These are phyloP conservation scores for Erodium moschatum DNA, from an alignment of 441 rosid genomes.

Conservation along the genomic window DNA sequence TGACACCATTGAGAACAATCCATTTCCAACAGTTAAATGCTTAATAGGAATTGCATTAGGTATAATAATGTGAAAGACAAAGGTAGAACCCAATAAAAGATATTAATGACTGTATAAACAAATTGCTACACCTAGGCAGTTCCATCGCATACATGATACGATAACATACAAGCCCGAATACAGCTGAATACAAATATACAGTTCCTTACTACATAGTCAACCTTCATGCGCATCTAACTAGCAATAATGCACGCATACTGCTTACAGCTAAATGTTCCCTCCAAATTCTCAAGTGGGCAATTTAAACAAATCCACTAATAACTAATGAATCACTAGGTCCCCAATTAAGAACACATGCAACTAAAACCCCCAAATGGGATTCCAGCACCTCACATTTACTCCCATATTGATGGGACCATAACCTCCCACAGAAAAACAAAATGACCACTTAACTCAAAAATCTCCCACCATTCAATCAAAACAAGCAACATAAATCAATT, in stretches of 20 bases:
- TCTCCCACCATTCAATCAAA: neutral
- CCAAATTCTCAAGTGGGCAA: neutral
- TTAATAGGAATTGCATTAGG: neutral
- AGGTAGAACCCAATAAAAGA: neutral
- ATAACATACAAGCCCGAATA: neutral
- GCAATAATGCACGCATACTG: neutral
- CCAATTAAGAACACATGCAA: neutral
- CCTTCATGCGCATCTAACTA: neutral
- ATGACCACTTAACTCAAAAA: neutral
- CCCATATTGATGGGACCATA: neutral
- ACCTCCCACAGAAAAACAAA: neutral
- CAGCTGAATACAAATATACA: neutral
- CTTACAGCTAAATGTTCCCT: slow-evolving; percentile 3
- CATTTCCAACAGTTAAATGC: neutral
- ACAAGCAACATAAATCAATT: neutral
- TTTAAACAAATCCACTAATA: neutral
- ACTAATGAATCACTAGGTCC: neutral
- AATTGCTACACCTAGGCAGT: neutral
- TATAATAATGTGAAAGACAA: neutral
- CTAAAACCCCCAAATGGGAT: neutral
- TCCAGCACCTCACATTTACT: slow-evolving; percentile 6
- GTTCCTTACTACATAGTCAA: neutral
- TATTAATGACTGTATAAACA: neutral
- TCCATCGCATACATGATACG: neutral
- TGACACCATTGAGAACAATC: neutral